phyloP scores from a whole-genome alignment of 768 basidiomycete species.

The Hericium erinaceus region DNA sequence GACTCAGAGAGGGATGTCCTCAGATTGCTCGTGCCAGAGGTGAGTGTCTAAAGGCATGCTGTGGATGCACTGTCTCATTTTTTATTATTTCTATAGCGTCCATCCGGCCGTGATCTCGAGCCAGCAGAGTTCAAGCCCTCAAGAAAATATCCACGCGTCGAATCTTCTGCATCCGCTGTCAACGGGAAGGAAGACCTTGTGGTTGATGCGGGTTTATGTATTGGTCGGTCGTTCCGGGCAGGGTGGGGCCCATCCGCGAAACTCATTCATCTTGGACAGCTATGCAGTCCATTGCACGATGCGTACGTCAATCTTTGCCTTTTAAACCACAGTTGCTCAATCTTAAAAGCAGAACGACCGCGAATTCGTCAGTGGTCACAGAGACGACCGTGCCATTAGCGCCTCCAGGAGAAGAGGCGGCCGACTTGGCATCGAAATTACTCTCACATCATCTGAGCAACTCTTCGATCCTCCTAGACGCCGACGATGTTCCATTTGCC shows the following conservation, averaged over 20 bases:
- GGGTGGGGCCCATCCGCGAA: slow-evolving; percentile 83
- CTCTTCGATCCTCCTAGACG: slow-evolving; percentile 63
- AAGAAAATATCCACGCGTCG: slow-evolving; percentile 72
- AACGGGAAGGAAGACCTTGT: slow-evolving; percentile 54
- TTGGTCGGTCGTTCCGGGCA: slow-evolving; percentile 83
- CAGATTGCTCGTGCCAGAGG: slow-evolving; percentile 49
- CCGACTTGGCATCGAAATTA: slow-evolving; percentile 45
- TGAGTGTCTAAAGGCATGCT: slow-evolving; percentile 23
- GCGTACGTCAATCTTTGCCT: slow-evolving; percentile 33
- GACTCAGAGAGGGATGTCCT: slow-evolving; percentile 69
- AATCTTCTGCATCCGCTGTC: slow-evolving; percentile 54
- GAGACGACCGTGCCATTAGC: slow-evolving; percentile 39
- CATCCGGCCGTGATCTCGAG: slow-evolving; percentile 68
- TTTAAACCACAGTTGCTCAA: background rate
- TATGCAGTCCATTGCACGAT: slow-evolving; percentile 49
- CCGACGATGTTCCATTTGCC: slow-evolving; percentile 61
- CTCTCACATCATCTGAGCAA: slow-evolving; percentile 70
- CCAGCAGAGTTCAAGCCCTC: slow-evolving; percentile 63
- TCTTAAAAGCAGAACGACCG: slow-evolving; percentile 35
- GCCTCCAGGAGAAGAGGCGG: slow-evolving; percentile 22
- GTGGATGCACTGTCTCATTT: slow-evolving; percentile 39
- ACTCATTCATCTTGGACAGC: slow-evolving; percentile 65
- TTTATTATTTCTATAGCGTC: slow-evolving; percentile 21
- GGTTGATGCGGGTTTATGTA: slow-evolving; percentile 74
- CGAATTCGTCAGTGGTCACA: slow-evolving; percentile 55